Base-by-base conservation (phyloP, 202 grass and related monocot species). In the Carex arenaria region DNA sequence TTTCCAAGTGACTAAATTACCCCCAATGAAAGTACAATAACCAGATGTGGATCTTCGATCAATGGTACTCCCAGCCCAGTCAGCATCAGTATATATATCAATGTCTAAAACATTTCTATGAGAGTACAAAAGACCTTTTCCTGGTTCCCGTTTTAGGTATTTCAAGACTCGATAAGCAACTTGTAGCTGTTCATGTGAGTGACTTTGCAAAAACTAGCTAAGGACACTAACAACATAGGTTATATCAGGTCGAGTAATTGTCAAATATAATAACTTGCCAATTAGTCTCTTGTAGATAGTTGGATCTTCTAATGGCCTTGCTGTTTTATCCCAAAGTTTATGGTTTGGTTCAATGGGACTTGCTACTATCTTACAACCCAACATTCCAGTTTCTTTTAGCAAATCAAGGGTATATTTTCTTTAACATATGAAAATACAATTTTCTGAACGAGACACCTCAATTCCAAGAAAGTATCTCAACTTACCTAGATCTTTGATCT, bases 41-140 rank as follows among this genome's bases (percentile, higher is more conserved):
- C 67, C 51, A 26, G 68, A 59, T 10, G 82, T 84, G 4, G n/a
- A 84, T 43, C 82, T 84, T 4, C 31, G 31, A 63, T 84, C 82
- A 73, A 23, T n/a, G 3, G 67, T 71, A 45, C 67, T 60, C 3
- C 68, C n/a, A 2, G 55, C 82, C 82, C 82, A 84, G 76, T 84
- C 30, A 8, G n/a, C 82, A 20, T 71, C 67, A 11, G 18, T 71
- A 12, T 45, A 71, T 6, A 22, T 71, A 0, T 71, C 38, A 22
- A 45, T 45, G 10, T 45, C 47, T 18, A 71, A 3, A 11, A 47
- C 7, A 10, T 20, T 22, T 10, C 38, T 1, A 1, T 1, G 3
- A 2, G 17, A 10, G 45, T 71, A 47, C 7, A 71, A 83, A 3
- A 83, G n/a, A 22, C 26, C 81, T 23, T 32, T 52, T 20, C 80